Evolutionary conservation across 306 rosid species (phyloP).

Genomic region (Corylus heterophylla): DNA sequence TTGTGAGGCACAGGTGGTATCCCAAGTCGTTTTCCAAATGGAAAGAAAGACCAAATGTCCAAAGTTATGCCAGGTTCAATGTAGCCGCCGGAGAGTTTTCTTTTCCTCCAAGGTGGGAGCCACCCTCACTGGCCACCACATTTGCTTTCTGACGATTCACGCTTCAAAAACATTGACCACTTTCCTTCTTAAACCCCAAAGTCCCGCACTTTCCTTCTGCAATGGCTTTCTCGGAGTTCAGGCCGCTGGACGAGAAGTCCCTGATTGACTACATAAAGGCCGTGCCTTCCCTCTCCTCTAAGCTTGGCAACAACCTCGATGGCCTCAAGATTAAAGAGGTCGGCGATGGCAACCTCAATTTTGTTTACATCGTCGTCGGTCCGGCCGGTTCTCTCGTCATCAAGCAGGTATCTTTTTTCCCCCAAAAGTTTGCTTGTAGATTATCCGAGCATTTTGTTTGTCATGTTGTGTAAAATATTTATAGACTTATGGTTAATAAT

Average conservation of each 20-base stretch:
- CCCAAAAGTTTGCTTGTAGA: not conserved
- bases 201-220: not conserved
- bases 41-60: too few species aligned
- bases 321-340: conserved; percentile 64
- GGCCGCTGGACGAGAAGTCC: conserved; percentile 60
- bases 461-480: too few species aligned
- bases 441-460: not conserved
- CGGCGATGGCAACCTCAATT: conserved; percentile 93
- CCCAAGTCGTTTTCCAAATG: too few species aligned
- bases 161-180: not conserved
- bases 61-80: too few species aligned
- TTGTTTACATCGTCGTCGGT: conserved; percentile 63
- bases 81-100: too few species aligned
- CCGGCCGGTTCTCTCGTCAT: conserved; percentile 74
- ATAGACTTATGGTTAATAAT: too few species aligned
- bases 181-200: not conserved
- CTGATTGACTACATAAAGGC: conserved; percentile 70
- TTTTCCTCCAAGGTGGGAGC: too few species aligned
- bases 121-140: too few species aligned
- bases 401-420: conserved; percentile 60
- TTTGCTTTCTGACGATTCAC: not conserved
- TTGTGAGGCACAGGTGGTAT: too few species aligned
- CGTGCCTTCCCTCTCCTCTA: conserved; percentile 66
- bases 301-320: conserved; percentile 52
- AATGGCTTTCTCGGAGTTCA: conserved; percentile 69